Evolutionary conservation across 2,329 filamentous ascomycete genomes (phyloP), one percentile per base, ranked within the genome.

Genomic region (Claviceps sp.): DNA sequence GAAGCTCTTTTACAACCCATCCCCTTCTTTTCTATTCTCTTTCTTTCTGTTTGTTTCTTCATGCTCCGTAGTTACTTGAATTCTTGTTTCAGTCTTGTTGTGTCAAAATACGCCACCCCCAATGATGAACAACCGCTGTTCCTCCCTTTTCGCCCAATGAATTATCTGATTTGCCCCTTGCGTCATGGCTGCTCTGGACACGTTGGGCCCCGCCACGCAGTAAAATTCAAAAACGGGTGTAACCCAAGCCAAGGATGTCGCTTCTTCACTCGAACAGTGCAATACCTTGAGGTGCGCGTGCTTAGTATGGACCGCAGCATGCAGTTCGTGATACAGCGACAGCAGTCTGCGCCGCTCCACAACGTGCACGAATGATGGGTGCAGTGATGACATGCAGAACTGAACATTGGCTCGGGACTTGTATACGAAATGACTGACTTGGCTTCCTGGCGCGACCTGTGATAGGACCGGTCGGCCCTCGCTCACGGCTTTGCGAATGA

Each of bases 361-460:
- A 4, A 78, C 64, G 20, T 62, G 60, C 40, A 58, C 59, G 61
- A 93, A 93, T 52, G 82, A 72, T 0, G 87, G 84, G 9, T 81
- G 75, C 55, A 88, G 85, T 0, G 86, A 82, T 1, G 90, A 86
- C 88, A 95, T 95, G 59, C 82, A 85, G 67, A 96, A 98, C 65
- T 98, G 94, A 30, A 98, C 93, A 60, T 98, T 95, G 20, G 85
- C 83, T 54, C 88, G 81, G 16, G 88, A 95, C 68, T 97, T 98
- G 75, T 95, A 98, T 18, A 98, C 70, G 63, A 97, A 98, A 71
- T 98, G 93, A 59, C 85, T 84, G 50, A 97, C 72, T 37, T 85
- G 82, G 16, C 84, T 86, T 24, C 85, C 86, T 0, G 89, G 86
- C 1, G 89, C 78, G 54, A 98, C 83, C 54, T 93, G 85, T 16